phyloP scores from a whole-genome alignment of 768 basidiomycete species.

The Psilocybe cubensis region DNA sequence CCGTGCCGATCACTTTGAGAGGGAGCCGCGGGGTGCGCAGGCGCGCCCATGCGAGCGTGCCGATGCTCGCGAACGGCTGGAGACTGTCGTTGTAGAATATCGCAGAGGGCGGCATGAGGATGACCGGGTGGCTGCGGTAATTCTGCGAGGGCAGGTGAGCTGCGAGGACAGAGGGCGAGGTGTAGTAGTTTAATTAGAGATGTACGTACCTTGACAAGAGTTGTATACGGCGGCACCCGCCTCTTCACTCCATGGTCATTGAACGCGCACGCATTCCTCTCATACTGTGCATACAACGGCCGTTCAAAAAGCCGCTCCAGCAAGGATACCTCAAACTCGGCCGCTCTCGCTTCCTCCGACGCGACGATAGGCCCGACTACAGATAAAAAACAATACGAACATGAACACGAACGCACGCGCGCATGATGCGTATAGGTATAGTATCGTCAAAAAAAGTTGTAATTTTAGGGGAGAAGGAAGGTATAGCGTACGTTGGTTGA shows the following conservation, averaged over 20 bases:
- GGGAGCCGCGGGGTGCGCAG: constrained; percentile 43
- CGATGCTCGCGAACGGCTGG: constrained; percentile 48
- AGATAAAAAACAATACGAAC: constrained; percentile 4
- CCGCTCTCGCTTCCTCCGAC: constrained; percentile 44
- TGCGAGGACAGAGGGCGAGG: too few relatives aligned
- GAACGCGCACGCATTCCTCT: constrained; percentile 4
- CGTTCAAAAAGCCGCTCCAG: constrained; percentile 52
- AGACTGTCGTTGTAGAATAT: constrained; percentile 56
- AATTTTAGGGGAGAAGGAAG: background rate
- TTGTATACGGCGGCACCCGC: constrained; percentile 38
- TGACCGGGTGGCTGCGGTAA: constrained; percentile 54
- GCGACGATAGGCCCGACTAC: constrained; percentile 53
- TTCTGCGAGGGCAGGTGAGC: constrained; percentile 43
- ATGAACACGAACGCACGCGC: too few relatives aligned
- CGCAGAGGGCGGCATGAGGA: constrained; percentile 56
- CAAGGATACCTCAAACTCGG: constrained; percentile 51
- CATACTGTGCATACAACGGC: constrained; percentile 36
- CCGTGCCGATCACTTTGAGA: constrained; percentile 47
- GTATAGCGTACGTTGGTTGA: constrained; percentile 43
- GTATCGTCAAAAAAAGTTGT: too few relatives aligned
- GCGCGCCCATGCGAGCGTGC: constrained; percentile 42
- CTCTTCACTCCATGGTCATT: constrained; percentile 2
- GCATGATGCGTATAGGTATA: too few relatives aligned
- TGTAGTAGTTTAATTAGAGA: too few relatives aligned
- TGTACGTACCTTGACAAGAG: constrained; percentile 45